phyloP scores from a whole-genome alignment of 1,284 basidiomycete species.

The Trametes hirsuta region DNA sequence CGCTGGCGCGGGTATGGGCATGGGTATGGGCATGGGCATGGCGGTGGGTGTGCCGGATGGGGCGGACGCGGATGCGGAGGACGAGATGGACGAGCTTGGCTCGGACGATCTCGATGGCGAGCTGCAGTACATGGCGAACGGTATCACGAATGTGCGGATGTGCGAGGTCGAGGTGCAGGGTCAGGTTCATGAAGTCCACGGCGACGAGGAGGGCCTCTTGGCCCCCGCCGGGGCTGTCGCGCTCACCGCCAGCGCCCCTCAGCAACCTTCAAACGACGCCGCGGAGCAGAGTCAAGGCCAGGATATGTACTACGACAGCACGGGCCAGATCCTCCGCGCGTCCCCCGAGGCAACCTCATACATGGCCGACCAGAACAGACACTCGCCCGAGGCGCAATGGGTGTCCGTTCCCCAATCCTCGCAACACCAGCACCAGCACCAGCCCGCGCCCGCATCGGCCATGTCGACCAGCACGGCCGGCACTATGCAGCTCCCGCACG shows the following conservation, averaged over 20 bases:
- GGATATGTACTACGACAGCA: conserved; percentile 22
- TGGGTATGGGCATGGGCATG: conserved; percentile 29
- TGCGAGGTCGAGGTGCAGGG: conserved; percentile 64
- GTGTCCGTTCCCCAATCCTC: conserved; percentile 17
- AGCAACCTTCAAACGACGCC: conserved; percentile 1
- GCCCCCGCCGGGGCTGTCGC: conserved; percentile 27
- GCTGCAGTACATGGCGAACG: conserved; percentile 36
- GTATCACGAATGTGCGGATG: conserved; percentile 48
- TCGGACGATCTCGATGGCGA: conserved; percentile 26
- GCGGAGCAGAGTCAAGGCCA: conserved; percentile 14
- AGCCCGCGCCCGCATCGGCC: conserved; percentile 40
- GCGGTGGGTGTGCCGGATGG: conserved; percentile 25
- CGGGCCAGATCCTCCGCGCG: conserved; percentile 16
- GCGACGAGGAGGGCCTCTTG: conserved; percentile 63
- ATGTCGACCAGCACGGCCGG: conserved; percentile 27
- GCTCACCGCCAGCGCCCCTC: conserved; percentile 7
- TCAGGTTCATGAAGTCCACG: conserved; percentile 57
- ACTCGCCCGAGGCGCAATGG: conserved; percentile 30
- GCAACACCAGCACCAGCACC: conserved; percentile 1
- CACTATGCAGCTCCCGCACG: conserved; percentile 11
- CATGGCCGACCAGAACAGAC: conserved; percentile 10
- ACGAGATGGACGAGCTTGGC: conserved; percentile 35
- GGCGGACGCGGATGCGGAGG: conserved; percentile 32
- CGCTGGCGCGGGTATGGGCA: conserved; percentile 27
- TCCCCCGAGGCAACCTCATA: conserved; percentile 26